Base-by-base conservation (phyloP, 306 rosid species). In the Dalbergia cochinchinensis region DNA sequence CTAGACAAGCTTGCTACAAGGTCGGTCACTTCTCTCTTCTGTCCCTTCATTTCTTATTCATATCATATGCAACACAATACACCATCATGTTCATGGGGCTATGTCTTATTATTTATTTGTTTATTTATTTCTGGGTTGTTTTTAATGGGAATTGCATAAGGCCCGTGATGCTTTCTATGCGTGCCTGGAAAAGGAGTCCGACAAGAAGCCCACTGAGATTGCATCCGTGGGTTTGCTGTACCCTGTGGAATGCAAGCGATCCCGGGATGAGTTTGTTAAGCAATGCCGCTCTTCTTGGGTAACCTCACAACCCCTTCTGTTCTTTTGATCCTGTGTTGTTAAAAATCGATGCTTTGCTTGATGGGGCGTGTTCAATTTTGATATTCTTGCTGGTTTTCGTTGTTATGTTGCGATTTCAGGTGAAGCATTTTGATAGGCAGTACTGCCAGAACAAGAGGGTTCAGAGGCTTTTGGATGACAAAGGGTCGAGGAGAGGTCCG, bases 211-310 rank as follows among this genome's bases (percentile, higher is more conserved):
- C 11, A 90, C 98, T 5, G 99, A 96, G 68, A 93, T 93, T 80
- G 98, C 97, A 18, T 83, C 93, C 0, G 97, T 91, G n/a, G 99
- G 99, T 5, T 86, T 90, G 75, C 58, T 96, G n/a, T 96, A 96
- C 82, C 96, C 99, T 1, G 67, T 79, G 3, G 91, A 93, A 44
- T 96, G 98, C 85, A 90, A 93, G 14, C 58, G 69, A 7, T 77
- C 75, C 1, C 87, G 99, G 82, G 86, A 79, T 3, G 76, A 89
- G 62, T 96, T 85, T 55, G 97, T 88, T 20, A 84, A 93, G 57
- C 88, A 83, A 12, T 96, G 98, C 70, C 94, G 99, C 26, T 68
- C 93, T 75, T 91, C 99, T 62, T 96, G 98, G 98, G 99, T 93
- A 85, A 84, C 58, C 57, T 11, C 11, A 39, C 44, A 26, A 7